These are phyloP conservation scores for Helianthus tuberosus DNA, from an alignment of 129 eudicot species.

Conservation along the genomic window DNA sequence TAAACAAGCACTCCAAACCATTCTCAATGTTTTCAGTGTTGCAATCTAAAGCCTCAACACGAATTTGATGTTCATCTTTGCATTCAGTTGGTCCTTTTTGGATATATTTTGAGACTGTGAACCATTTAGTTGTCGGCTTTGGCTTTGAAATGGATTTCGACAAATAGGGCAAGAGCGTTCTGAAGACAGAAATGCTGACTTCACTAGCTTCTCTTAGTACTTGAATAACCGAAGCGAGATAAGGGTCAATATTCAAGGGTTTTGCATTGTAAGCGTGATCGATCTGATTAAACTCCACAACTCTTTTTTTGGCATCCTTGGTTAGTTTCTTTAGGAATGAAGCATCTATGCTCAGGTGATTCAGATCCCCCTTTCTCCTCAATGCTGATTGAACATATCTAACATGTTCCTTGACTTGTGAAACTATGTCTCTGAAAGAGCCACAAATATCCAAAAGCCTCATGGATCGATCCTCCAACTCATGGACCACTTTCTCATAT, in stretches of 20 bases:
- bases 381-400: slow-evolving; percentile 39
- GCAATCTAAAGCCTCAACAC: slow-evolving; percentile 29
- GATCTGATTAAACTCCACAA: slow-evolving; percentile 33
- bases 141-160: slow-evolving; percentile 31
- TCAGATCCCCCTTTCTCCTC: slow-evolving; percentile 27
- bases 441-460: slow-evolving; percentile 42
- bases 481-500: slow-evolving; percentile 31
- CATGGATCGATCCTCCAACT: slow-evolving; percentile 38
- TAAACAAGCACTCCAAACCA: slow-evolving; percentile 35
- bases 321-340: slow-evolving; percentile 28
- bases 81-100: slow-evolving; percentile 1
- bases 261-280: slow-evolving; percentile 10
- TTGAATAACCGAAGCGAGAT: slow-evolving; percentile 26
- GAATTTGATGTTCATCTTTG: slow-evolving; percentile 8
- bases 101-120: slow-evolving; percentile 42
- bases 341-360: slow-evolving; percentile 5
- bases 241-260: slow-evolving; percentile 28
- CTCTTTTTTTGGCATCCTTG: slow-evolving; percentile 32
- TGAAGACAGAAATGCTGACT: slow-evolving; percentile 31
- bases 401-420: slow-evolving; percentile 32
- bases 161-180: slow-evolving; percentile 35
- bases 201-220: slow-evolving; percentile 39
- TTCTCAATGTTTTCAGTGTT: slow-evolving; percentile 28
- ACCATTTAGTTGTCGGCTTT: slow-evolving; percentile 40
- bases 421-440: slow-evolving; percentile 30